These are phyloP conservation scores for Saccharomycopsis crataegensis DNA, from an alignment of 1,139 yeast genomes.

Conservation along the genomic window DNA sequence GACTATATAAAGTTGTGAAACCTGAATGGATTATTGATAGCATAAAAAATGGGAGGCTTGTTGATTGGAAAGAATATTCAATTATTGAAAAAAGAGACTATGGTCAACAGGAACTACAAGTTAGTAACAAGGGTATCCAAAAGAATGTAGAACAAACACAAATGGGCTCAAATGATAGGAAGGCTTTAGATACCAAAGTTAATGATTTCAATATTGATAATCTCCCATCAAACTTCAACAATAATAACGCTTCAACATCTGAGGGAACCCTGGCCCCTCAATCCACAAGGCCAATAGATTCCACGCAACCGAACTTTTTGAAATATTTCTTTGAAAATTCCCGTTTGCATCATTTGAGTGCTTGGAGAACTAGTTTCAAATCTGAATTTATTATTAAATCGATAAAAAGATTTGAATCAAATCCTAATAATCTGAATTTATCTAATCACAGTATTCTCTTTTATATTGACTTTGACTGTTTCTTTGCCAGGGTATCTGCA, in stretches of 20 bases:
- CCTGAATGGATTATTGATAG: conserved; percentile 81
- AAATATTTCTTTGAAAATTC: conserved; percentile 69
- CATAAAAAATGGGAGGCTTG: conserved; percentile 37
- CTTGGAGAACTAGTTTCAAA: conserved; percentile 77
- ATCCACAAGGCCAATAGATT: conserved; percentile 33
- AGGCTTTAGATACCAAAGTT: neutral
- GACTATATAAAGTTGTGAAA: conserved; percentile 63
- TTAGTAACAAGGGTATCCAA: conserved; percentile 16
- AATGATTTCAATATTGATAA: neutral
- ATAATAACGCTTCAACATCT: neutral
- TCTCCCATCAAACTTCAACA: neutral
- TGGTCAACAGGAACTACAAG: conserved; percentile 40
- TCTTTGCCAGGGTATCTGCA: conserved; percentile 83
- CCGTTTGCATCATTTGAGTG: conserved; percentile 78
- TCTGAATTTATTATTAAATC: conserved; percentile 37
- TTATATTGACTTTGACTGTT: conserved; percentile 91
- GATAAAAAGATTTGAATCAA: conserved; percentile 17
- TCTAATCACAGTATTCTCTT: conserved; percentile 36
- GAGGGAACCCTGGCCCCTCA: neutral
- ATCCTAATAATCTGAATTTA: conserved; percentile 3
- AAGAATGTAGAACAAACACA: conserved; percentile 4
- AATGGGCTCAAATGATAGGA: neutral
- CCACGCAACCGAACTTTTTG: conserved; percentile 75
- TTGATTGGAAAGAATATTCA: conserved; percentile 66
- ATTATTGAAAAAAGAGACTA: conserved; percentile 41